phyloP scores from a whole-genome alignment of 805 yeast species.

The Pichia californica region DNA sequence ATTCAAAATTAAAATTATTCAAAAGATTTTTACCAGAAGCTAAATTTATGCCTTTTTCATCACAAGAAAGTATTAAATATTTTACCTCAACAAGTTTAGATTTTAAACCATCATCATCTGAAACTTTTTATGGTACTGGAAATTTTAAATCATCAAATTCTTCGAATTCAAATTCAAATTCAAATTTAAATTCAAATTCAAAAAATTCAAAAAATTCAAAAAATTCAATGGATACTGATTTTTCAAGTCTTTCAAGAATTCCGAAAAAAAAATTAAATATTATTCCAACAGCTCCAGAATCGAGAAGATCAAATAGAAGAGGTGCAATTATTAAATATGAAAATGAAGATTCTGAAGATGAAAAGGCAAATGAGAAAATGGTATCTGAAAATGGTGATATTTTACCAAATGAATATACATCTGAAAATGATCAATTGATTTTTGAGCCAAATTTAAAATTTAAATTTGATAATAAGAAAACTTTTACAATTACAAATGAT shows the following conservation, averaged over 20 bases:
- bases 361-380: slow-evolving; percentile 33
- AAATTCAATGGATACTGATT: slow-evolving; percentile 1
- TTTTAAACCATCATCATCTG: not conserved
- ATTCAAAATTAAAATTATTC: no score
- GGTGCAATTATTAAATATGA: slow-evolving; percentile 6
- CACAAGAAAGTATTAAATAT: not conserved
- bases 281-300: no score
- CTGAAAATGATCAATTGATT: slow-evolving; percentile 24
- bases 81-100: not conserved
- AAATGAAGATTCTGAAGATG: slow-evolving; percentile 11
- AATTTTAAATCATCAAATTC: not conserved
- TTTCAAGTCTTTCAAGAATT: slow-evolving; percentile 8
- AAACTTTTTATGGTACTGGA: slow-evolving; percentile 1
- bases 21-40: no score
- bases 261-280: no score
- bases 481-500: slow-evolving; percentile 50
- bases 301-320: slow-evolving; percentile 7
- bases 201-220: not conserved
- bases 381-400: slow-evolving; percentile 27
- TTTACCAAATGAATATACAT: slow-evolving; percentile 25
- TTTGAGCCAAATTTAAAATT: slow-evolving; percentile 37
- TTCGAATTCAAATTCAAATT: not conserved
- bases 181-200: not conserved
- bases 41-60: not conserved
- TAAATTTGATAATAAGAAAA: slow-evolving; percentile 47